Base-by-base conservation (phyloP, 2,329 filamentous ascomycete species). In the Penicillium nordicum region DNA sequence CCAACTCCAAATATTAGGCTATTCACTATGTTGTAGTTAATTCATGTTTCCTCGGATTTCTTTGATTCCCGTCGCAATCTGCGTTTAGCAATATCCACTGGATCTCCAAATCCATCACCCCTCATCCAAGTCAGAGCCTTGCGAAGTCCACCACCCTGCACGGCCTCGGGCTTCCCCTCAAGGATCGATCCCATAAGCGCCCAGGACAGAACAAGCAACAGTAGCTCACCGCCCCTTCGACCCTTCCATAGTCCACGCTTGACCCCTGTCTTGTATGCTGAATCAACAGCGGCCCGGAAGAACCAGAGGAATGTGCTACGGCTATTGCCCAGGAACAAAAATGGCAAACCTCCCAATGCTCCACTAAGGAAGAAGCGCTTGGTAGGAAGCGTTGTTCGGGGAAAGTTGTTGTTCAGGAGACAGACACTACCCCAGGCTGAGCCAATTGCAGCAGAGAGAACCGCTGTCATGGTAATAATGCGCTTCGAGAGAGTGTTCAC, bases 291-390 rank as follows among this genome's bases (percentile, higher is more conserved):
- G n/a, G 87, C 78, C 2, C 92, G 82, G 30, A 89, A 85, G 61
- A 85, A 87, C 73, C 94, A 94, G 58, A 97, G 67, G 73, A 95
- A 96, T 53, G 90, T 83, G 1, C 82, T 80, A 16, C 89, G 72
- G 32, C 71, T 73, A 40, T 69, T 67, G 11, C 69, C 65, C 2
- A 96, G 76, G 72, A 89, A 89, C 0, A 89, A 90, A 86, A 92
- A 97, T 18, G 75, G 75, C 27, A 94, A 74, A 0, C 94, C 94
- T 1, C 89, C 91, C 1, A 95, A 68, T 71, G 93, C 89, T 8
- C 94, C 93, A 50, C 90, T 90, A 0, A 97, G 79, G 80, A 95
- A 96, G 81, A 94, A 95, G 23, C 94, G 85, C 71, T 94, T 89
- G 0, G 88, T 92, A 0, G 92, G 84, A 0, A 97, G 80, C 9